Base-by-base conservation (phyloP, 345 rosid genomes). In the Kernera saxatilis region DNA sequence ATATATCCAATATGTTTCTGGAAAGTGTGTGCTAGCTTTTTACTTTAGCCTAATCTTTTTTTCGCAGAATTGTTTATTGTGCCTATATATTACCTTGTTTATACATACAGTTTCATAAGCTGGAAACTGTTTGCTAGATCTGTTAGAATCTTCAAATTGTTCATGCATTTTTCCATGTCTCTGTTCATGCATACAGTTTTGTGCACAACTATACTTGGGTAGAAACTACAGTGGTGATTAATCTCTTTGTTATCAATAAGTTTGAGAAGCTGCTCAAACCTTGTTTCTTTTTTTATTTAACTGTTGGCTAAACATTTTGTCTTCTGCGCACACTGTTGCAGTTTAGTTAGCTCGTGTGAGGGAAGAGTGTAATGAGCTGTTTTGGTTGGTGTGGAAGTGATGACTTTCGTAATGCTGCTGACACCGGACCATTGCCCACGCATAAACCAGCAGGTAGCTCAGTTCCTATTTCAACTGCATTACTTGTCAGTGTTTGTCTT, bases 381-480 rank as follows among this genome's bases (percentile, higher is more conserved):
- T 88, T 88, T 56, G 71, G 85, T 72, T 88, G 85, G 49, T 88
- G 90, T 76, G 81, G 70, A 64, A 84, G 77, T 35, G 84, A 81
- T 49, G 84, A 82, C 37, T 52, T 53, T 32, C 77, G 74, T 64
- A 82, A 74, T 61, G 29, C 77, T 54, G 69, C 78, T 61, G 83
- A 86, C 36, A 60, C 58, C 21, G 81, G 86, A 49, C 67, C 78
- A 30, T 64, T 67, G 68, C 76, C 81, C 14, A 45, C 78, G 7
- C 83, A 84, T 53, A 82, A 64, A 70, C 56, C 85, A 40, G 78
- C 83, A 41, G 85, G 85, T 84, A 80, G 49, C 52, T 56, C 30
- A 39, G 9, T 26, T 49, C 7, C n/a, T 35, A 35, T 45, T 43
- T 69, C 50, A 52, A 19, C 52, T 66, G 21, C 33, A n/a, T 48